Conservation (phyloP, 257 asterid genomes). For the Solanum pimpinellifolium region DNA sequence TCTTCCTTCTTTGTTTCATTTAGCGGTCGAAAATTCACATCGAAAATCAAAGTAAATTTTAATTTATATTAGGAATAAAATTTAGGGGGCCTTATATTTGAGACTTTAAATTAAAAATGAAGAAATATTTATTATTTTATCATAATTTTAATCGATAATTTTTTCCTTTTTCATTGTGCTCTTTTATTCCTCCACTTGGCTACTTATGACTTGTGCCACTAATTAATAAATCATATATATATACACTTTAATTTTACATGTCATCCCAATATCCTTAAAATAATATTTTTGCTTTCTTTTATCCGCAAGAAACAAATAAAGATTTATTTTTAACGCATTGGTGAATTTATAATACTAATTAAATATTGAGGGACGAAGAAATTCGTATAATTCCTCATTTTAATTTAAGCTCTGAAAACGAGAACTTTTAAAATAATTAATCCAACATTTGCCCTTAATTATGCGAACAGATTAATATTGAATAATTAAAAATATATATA, state of each 20-base stretch:
- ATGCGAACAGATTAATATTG: neutral
- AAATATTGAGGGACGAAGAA: neutral
- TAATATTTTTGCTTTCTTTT: neutral
- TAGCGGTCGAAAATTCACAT: accelerated
- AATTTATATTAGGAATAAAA: no score
- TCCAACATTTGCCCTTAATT: neutral
- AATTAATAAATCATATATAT: neutral
- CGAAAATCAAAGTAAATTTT: no score
- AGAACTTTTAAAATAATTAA: neutral
- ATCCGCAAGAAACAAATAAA: neutral
- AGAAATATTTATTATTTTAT: no score
- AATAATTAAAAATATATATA: neutral
- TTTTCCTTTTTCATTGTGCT: neutral
- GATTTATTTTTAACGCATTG: neutral
- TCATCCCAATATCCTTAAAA: neutral
- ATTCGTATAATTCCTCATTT: neutral
- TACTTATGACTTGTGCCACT: neutral
- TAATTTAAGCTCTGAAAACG: neutral
- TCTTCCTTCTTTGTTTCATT: neutral
- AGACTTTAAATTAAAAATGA: no score
- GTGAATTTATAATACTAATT: neutral
- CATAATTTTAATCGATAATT: no score
- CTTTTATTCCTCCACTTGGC: neutral
- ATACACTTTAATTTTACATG: neutral
- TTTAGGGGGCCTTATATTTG: neutral